Evolutionary conservation across 129 eudicot genomes (phyloP).

Genomic region (Smallanthus sonchifolius): DNA sequence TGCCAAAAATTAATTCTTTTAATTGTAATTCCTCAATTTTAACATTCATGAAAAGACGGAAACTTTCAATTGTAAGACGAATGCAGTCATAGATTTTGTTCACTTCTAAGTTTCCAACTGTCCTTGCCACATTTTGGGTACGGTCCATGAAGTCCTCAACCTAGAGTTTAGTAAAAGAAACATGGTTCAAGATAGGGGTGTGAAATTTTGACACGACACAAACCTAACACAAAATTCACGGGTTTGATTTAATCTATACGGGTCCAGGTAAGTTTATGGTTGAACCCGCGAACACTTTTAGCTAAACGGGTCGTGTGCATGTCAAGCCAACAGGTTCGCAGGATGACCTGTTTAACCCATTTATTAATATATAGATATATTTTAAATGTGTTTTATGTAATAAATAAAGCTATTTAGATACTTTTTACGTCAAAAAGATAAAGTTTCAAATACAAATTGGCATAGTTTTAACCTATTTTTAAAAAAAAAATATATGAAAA

Average conservation of each 20-base stretch:
- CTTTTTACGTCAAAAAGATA: neutral
- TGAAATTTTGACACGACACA: neutral
- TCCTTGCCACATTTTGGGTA: slow-evolving; percentile 77
- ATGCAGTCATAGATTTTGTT: slow-evolving; percentile 45
- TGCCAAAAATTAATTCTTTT: slow-evolving; percentile 47
- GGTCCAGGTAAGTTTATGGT: neutral
- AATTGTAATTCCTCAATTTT: slow-evolving; percentile 34
- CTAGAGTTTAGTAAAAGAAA: slow-evolving; percentile 25
- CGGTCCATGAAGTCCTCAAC: slow-evolving; percentile 89
- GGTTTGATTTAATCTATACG: no score
- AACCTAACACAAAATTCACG: no score
- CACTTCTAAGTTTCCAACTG: slow-evolving; percentile 46
- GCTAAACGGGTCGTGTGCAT: neutral
- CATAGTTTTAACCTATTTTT: neutral
- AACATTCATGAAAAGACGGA: slow-evolving; percentile 46
- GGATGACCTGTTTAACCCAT: neutral
- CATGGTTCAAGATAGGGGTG: neutral
- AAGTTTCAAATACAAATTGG: neutral
- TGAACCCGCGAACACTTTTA: neutral
- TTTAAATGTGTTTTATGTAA: neutral
- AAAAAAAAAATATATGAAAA: no score
- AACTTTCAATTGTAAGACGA: slow-evolving; percentile 27
- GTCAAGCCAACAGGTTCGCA: neutral
- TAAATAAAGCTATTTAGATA: neutral
- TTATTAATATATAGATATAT: neutral